A percentile compares a stretch with the other conserved stretches of the same genome.
Evolutionary conservation across 164 flowering plant genomes (phyloP).

Genomic region (Chimonanthus praecox): DNA sequence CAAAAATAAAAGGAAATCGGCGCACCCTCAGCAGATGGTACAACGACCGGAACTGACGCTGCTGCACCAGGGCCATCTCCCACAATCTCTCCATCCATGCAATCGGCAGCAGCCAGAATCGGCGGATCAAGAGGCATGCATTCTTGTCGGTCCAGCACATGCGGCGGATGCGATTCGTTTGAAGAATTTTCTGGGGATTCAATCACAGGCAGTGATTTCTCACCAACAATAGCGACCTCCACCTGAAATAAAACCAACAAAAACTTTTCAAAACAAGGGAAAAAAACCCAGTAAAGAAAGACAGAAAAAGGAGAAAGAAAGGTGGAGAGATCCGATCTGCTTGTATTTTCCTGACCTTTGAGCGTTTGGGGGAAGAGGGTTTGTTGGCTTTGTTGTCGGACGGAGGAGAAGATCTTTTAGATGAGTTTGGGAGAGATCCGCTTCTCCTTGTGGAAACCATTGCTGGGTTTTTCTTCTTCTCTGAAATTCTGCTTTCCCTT

Average conservation of each 20-base stretch:
- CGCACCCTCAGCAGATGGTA: constrained; percentile 46
- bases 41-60: constrained; percentile 21
- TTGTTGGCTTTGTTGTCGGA: constrained; percentile 45
- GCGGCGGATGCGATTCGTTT: constrained; percentile 30
- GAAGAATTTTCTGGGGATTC: constrained; percentile 33
- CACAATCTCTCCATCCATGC: constrained; percentile 11
- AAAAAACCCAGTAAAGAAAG: constrained; percentile 3
- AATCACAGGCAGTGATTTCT: constrained; percentile 34
- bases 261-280: background rate
- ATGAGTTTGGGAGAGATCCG: constrained; percentile 56
- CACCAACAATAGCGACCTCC: constrained; percentile 36
- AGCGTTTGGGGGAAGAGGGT: constrained; percentile 74
- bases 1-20: background rate
- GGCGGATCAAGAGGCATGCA: constrained; percentile 33
- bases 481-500: background rate
- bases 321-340: background rate
- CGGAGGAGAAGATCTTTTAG: constrained; percentile 53
- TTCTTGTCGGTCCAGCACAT: constrained; percentile 39
- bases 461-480: constrained; percentile 15
- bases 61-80: constrained; percentile 13
- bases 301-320: background rate
- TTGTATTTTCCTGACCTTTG: constrained; percentile 40
- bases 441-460: constrained; percentile 90
- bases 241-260: constrained; percentile 25
- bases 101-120: constrained; percentile 9